Evolutionary conservation across 1,284 basidiomycete genomes (phyloP), one percentile per base, ranked within the genome.

Genomic region (Microbotryum silenes-acaulis): DNA sequence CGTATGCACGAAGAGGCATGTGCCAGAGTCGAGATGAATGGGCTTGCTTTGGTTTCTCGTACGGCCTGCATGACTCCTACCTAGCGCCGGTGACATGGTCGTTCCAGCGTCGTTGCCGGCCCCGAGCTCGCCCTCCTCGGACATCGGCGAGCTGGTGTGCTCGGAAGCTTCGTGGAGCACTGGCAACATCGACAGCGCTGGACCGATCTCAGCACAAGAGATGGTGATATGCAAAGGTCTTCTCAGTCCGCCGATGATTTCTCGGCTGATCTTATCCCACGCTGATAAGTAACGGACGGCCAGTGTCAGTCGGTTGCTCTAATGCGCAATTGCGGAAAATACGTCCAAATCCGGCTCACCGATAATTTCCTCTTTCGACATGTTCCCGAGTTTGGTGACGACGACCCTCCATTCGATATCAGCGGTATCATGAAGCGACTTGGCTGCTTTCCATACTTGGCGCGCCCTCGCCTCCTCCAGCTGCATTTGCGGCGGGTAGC

Each of bases 321-420:
- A 18, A 42, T 51, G 33, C 31, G 42, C 4, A 42, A 45, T 16
- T 18, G 37, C 31, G 23, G 44, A 23, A 48, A 29, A 42, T 29
- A 9, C 12, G 12, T 6, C 6, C 33, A 29, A 25, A 42, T n/a
- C 23, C 14, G 14, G 56, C 83, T 71, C 70, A 88, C 88, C 85
- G 68, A 83, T 78, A n/a, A 87, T 73, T 70, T 91, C 88, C 7
- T 71, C 71, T 49, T 27, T 50, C 16, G 46, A n/a, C 23, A 50
- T n/a, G 16, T 75, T 63, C 1, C 87, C 88, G 6, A 86, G 72
- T 70, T 83, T 85, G 20, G 84, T 77, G 62, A 91, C 77, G 5
- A 86, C 82, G 21, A 91, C 75, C 58, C 85, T 79, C 89, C 89
- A 91, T 71, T 90, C 87, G 18, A 89, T 77, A 71, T 83, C 83